Percentiles rank a stretch among this genome's conserved stretches.
phyloP scores from a whole-genome alignment of 768 basidiomycete species.

The Roridomyces roridus region DNA sequence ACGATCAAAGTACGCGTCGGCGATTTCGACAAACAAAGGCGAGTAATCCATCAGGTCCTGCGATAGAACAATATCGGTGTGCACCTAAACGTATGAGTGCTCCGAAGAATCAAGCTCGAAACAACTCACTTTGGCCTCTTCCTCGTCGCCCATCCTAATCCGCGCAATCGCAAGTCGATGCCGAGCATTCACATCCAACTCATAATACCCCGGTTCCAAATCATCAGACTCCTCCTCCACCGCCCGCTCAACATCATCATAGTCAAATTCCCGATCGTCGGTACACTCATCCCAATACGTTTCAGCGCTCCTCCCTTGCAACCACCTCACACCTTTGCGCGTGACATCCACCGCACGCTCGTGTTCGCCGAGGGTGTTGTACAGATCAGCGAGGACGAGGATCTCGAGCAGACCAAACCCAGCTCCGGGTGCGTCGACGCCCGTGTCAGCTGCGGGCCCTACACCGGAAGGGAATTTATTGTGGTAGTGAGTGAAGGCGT shows the following conservation, averaged over 20 bases:
- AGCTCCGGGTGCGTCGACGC: slow-evolving; percentile 43
- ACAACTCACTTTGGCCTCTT: slow-evolving; percentile 77
- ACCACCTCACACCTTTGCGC: slow-evolving; percentile 82
- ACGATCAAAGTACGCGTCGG: slow-evolving; percentile 81
- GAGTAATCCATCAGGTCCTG: slow-evolving; percentile 82
- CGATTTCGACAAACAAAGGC: slow-evolving; percentile 81
- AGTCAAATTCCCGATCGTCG: slow-evolving; percentile 92
- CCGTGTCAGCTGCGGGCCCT: slow-evolving; percentile 33
- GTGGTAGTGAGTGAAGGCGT: slow-evolving; percentile 77
- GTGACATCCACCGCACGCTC: slow-evolving; percentile 73
- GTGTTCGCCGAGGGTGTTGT: slow-evolving; percentile 73
- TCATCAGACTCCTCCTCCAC: slow-evolving; percentile 46
- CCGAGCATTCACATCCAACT: slow-evolving; percentile 77
- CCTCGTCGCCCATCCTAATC: slow-evolving; percentile 77
- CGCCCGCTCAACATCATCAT: slow-evolving; percentile 29
- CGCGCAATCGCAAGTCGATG: slow-evolving; percentile 85
- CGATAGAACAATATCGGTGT: slow-evolving; percentile 72
- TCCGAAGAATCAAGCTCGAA: too few relatives aligned
- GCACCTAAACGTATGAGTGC: too few relatives aligned
- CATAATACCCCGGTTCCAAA: slow-evolving; percentile 61
- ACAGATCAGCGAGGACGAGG: slow-evolving; percentile 85
- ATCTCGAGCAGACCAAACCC: slow-evolving; percentile 73
- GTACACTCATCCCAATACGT: slow-evolving; percentile 80
- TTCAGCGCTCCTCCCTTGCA: slow-evolving; percentile 81
- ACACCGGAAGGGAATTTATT: slow-evolving; percentile 49